Percentiles rank a stretch among this genome's conserved stretches.
Evolutionary conservation across 768 basidiomycete species (phyloP).

Genomic region (Gelatoporia subvermispora): DNA sequence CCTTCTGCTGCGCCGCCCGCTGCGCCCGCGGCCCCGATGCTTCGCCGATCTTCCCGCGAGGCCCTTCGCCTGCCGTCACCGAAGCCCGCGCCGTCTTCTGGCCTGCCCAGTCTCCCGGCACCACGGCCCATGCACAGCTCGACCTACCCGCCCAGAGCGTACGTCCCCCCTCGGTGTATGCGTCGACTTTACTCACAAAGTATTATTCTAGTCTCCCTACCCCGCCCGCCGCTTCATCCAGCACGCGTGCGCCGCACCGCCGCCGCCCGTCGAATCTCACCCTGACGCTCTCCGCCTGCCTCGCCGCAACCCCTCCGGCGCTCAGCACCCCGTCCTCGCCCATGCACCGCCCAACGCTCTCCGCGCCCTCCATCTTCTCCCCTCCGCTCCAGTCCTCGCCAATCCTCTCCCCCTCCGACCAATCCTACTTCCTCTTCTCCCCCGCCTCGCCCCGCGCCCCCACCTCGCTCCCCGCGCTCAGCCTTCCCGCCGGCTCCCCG

Average conservation of each 20-base stretch:
- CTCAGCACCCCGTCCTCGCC: not conserved
- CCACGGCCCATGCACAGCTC: not conserved
- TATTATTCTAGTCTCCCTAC: no score
- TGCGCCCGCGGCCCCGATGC: not conserved
- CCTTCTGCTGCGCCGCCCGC: conserved; percentile 1
- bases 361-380: conserved; percentile 18
- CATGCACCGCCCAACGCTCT: conserved; percentile 19
- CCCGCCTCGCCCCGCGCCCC: conserved; percentile 12
- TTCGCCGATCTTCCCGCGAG: conserved; percentile 34
- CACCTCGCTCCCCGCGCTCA: not conserved
- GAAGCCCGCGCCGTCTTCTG: conserved; percentile 53
- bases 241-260: not conserved
- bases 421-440: conserved; percentile 19
- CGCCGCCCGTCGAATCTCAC: conserved; percentile 21
- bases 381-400: conserved; percentile 15
- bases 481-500: not conserved
- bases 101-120: conserved; percentile 42
- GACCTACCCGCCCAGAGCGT: conserved; percentile 1
- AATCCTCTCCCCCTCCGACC: conserved; percentile 13
- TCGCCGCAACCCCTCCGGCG: conserved; percentile 4
- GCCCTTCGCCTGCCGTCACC: conserved; percentile 53
- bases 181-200: not conserved
- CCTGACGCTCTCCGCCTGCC: conserved; percentile 17
- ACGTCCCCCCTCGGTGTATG: not conserved
- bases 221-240: not conserved